Conservation (phyloP, 148 eudicot species). For the Chenopodium quinoa region DNA sequence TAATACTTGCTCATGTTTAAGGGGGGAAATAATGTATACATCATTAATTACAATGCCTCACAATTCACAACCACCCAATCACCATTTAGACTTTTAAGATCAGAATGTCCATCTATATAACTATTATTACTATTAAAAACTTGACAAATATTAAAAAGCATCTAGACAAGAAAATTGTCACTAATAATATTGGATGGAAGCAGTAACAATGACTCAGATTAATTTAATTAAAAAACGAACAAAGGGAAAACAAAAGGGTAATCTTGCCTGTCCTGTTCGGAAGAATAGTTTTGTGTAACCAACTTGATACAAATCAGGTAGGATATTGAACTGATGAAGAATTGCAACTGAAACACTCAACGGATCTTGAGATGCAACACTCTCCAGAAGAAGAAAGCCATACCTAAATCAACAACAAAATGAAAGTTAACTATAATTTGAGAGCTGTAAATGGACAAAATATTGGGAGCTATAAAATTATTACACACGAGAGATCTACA, state of each 20-base stretch:
- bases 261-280: conserved; percentile 91
- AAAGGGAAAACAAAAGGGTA: neutral
- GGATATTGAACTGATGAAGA: conserved; percentile 87
- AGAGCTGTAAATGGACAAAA: conserved; percentile 5
- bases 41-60: neutral
- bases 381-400: conserved; percentile 82
- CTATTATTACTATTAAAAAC: neutral
- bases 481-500: conserved; percentile 22
- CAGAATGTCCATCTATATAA: neutral
- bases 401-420: conserved; percentile 44
- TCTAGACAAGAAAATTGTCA: neutral
- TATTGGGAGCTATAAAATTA: neutral
- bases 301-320: conserved; percentile 97
- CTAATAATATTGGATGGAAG: neutral
- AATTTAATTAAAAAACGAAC: neutral
- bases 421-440: neutral
- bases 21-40: too few species aligned
- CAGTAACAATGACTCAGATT: neutral
- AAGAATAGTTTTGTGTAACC: conserved; percentile 94
- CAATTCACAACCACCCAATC: neutral
- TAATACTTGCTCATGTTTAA: neutral
- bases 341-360: conserved; percentile 84
- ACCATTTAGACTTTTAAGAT: neutral
- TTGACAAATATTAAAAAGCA: neutral
- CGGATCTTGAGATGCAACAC: conserved; percentile 79